Evolutionary conservation across 768 basidiomycete genomes (phyloP).

Genomic region (Auricularia heimuer): DNA sequence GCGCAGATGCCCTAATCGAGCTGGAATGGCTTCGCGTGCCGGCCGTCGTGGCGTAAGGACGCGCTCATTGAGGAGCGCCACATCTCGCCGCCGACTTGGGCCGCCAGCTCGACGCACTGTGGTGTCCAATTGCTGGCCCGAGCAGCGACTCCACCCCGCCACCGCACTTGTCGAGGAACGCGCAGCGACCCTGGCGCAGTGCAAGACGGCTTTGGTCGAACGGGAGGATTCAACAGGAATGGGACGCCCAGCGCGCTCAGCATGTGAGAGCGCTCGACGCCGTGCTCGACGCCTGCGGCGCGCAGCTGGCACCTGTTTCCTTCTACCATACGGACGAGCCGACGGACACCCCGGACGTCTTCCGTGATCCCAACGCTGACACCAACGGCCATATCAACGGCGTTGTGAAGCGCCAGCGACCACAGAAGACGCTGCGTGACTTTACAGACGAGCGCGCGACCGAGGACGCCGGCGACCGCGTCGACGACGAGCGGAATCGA

Average conservation of each 20-base stretch:
- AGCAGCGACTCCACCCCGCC: no score
- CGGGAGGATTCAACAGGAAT: conserved; percentile 37
- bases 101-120: no score
- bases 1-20: no score
- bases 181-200: no score
- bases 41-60: no score
- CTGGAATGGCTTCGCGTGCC: no score
- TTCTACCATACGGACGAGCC: conserved; percentile 53
- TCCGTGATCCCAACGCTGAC: neutral
- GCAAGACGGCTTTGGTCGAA: no score
- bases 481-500: conserved; percentile 66
- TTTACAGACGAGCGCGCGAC: conserved; percentile 79
- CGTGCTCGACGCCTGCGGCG: conserved; percentile 61
- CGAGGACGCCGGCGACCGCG: conserved; percentile 62
- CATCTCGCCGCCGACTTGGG: no score
- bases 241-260: conserved; percentile 53
- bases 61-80: no score
- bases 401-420: conserved; percentile 41
- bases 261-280: conserved; percentile 54
- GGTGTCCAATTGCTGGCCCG: no score
- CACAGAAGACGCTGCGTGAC: conserved; percentile 60
- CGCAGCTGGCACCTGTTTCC: conserved; percentile 65
- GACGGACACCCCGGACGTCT: conserved; percentile 32
- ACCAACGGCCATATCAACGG: conserved; percentile 21
- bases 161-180: no score